Evolutionary conservation across 345 rosid species (phyloP), one percentile per base, ranked within the genome.

Genomic region (Rhizophora mangle): DNA sequence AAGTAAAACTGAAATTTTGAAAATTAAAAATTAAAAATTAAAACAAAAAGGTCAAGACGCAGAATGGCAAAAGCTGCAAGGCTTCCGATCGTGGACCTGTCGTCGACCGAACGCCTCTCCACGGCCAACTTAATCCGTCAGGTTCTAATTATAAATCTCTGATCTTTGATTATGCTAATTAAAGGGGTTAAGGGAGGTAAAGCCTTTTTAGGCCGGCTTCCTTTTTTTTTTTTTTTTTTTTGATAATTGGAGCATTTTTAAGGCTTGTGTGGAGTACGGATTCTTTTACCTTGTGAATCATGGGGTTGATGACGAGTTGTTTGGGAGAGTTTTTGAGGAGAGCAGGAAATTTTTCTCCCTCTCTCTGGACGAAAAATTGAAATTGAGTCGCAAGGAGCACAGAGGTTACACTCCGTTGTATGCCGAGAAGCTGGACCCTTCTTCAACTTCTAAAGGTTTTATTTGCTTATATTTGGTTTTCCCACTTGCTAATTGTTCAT

Each of bases 211-310:
- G 26, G 47, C 19, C 6, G 11, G 36, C 5, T 16, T n/a, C n/a
- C 1, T 3, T 32, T 31, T 20, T 29, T 8, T 29, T 6, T 32
- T 29, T 34, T 67, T 31, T 31, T 32, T 4, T 6, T 36, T 32
- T n/a, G 24, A 49, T 18, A 5, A 39, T 27, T 70, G 21, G 19
- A 52, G n/a, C 36, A 34, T 78, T 36, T 76, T n/a, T 9, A 68
- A 94, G 98, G 97, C 95, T 22, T 91, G 96, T 62, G 30, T 78
- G 16, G 90, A 89, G 13, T 77, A 82, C 72, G 97, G 97, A 20
- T 94, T 89, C 90, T 94, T 91, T 74, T 94, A 88, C 81, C 78
- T 94, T 2, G 86, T 83, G 72, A 94, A 94, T 71, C 98, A 94
- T 64, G 97, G 93, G 5, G 82, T 89, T 2, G 85, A 87, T 53